Conservation (phyloP, 2,329 filamentous ascomycete genomes). For the Aspergillus uvarum region DNA sequence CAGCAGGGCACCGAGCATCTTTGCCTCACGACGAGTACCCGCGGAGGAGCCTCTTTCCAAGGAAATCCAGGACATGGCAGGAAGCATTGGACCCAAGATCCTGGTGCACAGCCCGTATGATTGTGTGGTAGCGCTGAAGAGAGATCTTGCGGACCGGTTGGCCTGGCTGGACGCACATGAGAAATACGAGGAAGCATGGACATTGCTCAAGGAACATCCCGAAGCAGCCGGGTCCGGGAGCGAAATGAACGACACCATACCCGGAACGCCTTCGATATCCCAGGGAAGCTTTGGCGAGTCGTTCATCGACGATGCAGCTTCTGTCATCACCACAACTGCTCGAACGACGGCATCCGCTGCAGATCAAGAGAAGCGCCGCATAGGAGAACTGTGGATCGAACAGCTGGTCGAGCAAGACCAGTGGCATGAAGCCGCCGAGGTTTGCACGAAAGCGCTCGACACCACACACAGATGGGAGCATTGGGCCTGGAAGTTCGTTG, state of each 20-base stretch:
- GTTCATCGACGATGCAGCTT: conserved; percentile 68
- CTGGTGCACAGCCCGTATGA: conserved; percentile 97
- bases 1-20: conserved; percentile 51
- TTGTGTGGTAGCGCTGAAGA: conserved; percentile 85
- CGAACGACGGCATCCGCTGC: conserved; percentile 62
- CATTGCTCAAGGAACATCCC: conserved; percentile 82
- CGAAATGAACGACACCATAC: conserved; percentile 37
- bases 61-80: conserved; percentile 50
- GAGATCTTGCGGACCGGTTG: conserved; percentile 82
- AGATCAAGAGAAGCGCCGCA: conserved; percentile 82
- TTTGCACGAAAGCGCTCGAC: conserved; percentile 79
- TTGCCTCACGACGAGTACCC: conserved; percentile 55
- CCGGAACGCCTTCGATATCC: conserved; percentile 34
- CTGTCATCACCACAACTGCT: conserved; percentile 58
- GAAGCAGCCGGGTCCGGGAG: conserved; percentile 56
- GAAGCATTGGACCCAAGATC: conserved; percentile 68
- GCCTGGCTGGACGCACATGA: conserved; percentile 80
- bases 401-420: conserved; percentile 73
- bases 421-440: conserved; percentile 74
- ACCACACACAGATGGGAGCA: conserved; percentile 86
- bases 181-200: conserved; percentile 83
- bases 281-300: conserved; percentile 61
- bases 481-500: conserved; percentile 91
- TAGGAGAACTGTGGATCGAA: conserved; percentile 91
- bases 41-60: conserved; percentile 37